These are phyloP conservation scores for Dactylonectria macrodidyma DNA, from an alignment of 2,329 filamentous ascomycete species.

Conservation along the genomic window DNA sequence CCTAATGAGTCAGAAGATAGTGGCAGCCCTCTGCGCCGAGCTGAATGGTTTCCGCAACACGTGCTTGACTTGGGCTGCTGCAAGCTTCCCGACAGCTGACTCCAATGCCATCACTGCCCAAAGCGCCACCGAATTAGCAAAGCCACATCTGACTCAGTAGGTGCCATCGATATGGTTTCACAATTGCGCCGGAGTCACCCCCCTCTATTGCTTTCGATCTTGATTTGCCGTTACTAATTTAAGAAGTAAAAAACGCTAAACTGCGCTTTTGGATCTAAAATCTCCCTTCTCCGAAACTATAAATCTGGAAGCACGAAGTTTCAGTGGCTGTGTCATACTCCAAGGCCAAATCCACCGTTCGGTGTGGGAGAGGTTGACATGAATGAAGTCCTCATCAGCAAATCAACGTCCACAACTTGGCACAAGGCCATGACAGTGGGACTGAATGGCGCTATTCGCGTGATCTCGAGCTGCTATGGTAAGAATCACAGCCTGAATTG, in stretches of 20 bases:
- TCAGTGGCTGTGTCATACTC: constrained; percentile 15
- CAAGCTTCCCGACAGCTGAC: constrained; percentile 1
- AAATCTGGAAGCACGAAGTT: constrained; percentile 6
- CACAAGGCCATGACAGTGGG: background rate
- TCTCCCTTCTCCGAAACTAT: background rate
- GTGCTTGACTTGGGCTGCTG: constrained; percentile 7
- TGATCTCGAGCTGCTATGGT: too few relatives aligned
- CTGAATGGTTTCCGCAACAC: constrained; percentile 5
- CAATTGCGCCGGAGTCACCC: too few relatives aligned
- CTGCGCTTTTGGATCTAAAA: background rate
- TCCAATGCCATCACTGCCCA: background rate
- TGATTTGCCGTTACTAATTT: too few relatives aligned
- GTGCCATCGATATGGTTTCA: too few relatives aligned
- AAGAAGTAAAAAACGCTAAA: background rate
- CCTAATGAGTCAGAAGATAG: constrained; percentile 2
- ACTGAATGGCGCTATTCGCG: background rate
- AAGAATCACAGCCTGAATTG: too few relatives aligned
- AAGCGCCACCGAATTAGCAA: background rate
- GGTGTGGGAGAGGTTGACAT: background rate
- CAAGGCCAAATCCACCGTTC: constrained; percentile 7
- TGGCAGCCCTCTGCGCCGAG: constrained; percentile 1
- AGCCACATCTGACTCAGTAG: too few relatives aligned
- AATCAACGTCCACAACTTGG: background rate
- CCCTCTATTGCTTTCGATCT: too few relatives aligned
- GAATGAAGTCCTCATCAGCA: background rate